Percentiles rank a stretch among this genome's conserved stretches.
Conservation (phyloP, 345 rosid genomes). For the Pistacia vera region DNA sequence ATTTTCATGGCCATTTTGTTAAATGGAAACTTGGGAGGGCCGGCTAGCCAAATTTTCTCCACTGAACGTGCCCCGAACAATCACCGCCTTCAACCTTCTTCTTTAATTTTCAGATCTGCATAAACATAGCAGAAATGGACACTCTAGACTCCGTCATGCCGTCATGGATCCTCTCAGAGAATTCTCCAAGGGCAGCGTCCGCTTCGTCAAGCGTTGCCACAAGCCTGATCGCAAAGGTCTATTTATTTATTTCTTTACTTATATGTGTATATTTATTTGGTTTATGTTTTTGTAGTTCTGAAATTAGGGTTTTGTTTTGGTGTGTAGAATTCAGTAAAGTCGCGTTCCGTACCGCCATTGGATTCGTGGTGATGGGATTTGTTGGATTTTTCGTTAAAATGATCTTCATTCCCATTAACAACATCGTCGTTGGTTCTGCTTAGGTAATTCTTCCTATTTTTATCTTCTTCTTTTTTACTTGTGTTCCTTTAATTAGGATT, state of each 20-base stretch:
- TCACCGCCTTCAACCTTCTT: no score
- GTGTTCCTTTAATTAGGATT: background rate
- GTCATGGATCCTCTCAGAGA: slow-evolving; percentile 77
- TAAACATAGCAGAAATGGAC: no score
- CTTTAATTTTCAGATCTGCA: no score
- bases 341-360: slow-evolving; percentile 83
- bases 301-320: background rate
- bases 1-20: no score
- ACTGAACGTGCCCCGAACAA: no score
- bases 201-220: slow-evolving; percentile 82
- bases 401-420: slow-evolving; percentile 87
- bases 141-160: slow-evolving; percentile 73
- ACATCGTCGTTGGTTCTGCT: slow-evolving; percentile 75
- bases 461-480: background rate
- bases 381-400: slow-evolving; percentile 85
- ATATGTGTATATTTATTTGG: background rate
- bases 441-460: slow-evolving; percentile 34
- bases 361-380: slow-evolving; percentile 88
- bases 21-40: no score
- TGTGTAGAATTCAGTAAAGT: slow-evolving; percentile 67
- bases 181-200: slow-evolving; percentile 72
- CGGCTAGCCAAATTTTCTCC: no score
- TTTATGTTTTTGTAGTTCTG: no score
- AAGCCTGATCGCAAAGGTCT: slow-evolving; percentile 80
- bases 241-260: background rate